Evolutionary conservation across 139 green algal genomes (phyloP).

Genomic region (Nannochloris sp.): DNA sequence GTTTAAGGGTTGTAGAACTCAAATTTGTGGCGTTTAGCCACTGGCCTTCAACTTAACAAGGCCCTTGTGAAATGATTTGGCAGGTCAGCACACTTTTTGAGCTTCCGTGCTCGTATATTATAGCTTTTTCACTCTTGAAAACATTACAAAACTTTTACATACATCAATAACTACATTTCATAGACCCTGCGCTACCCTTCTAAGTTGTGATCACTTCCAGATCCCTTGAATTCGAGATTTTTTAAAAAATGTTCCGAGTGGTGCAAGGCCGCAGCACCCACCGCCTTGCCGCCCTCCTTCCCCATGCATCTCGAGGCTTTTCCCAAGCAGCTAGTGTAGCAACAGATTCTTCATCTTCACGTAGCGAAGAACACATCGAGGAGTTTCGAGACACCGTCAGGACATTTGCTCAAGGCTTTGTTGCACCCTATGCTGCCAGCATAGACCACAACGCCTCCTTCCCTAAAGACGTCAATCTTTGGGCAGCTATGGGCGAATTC

Average conservation of each 20-base stretch:
- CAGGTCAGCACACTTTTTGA: neutral
- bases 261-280: too few species aligned
- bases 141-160: too few species aligned
- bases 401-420: constrained; percentile 47
- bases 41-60: neutral
- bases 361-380: constrained; percentile 4
- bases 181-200: neutral
- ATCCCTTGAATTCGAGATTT: neutral
- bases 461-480: constrained; percentile 67
- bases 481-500: constrained; percentile 75
- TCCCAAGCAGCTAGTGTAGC: neutral
- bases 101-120: neutral
- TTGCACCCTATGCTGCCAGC: constrained; percentile 72
- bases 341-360: neutral
- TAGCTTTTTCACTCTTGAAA: neutral
- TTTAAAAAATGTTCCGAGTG: neutral
- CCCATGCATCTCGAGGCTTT: neutral
- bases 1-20: neutral
- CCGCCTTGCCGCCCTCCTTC: too few species aligned
- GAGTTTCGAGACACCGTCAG: constrained; percentile 57
- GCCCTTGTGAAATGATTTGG: neutral
- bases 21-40: neutral
- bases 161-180: too few species aligned
- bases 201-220: neutral
- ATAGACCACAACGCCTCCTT: constrained; percentile 61